phyloP scores from a whole-genome alignment of 2,329 filamentous ascomycete species.

The Whalleya microplaca region DNA sequence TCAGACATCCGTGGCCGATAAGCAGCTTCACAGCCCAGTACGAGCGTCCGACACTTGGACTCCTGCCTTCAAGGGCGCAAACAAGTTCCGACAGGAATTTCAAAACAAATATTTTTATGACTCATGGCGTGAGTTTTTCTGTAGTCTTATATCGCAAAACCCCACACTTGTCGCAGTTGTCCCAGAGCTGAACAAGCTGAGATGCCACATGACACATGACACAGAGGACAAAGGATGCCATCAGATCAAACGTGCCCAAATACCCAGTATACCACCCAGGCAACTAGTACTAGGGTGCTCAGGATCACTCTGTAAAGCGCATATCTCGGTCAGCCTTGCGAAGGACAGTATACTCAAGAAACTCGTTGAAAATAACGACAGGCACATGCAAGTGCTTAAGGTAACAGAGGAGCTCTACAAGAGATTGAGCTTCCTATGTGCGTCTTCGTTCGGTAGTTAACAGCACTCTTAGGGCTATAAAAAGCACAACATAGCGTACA shows the following conservation, averaged over 20 bases:
- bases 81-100: neutral
- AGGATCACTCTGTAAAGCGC: neutral
- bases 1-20: neutral
- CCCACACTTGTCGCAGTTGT: too few species aligned
- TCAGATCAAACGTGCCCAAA: neutral
- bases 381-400: too few species aligned
- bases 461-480: too few species aligned
- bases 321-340: too few species aligned
- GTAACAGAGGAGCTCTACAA: too few species aligned
- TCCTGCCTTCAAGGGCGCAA: neutral
- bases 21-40: neutral
- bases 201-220: too few species aligned
- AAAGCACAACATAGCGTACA: too few species aligned
- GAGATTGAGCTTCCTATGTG: too few species aligned
- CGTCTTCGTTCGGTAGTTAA: too few species aligned
- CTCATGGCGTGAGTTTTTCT: neutral
- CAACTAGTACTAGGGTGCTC: neutral
- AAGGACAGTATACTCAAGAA: too few species aligned
- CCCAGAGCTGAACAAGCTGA: neutral
- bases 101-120: neutral
- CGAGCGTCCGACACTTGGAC: neutral
- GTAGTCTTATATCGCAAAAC: neutral
- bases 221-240: too few species aligned
- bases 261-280: neutral
- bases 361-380: too few species aligned